phyloP scores from a whole-genome alignment of 805 yeast species.

The Wickerhamomyces sydowiorum region DNA sequence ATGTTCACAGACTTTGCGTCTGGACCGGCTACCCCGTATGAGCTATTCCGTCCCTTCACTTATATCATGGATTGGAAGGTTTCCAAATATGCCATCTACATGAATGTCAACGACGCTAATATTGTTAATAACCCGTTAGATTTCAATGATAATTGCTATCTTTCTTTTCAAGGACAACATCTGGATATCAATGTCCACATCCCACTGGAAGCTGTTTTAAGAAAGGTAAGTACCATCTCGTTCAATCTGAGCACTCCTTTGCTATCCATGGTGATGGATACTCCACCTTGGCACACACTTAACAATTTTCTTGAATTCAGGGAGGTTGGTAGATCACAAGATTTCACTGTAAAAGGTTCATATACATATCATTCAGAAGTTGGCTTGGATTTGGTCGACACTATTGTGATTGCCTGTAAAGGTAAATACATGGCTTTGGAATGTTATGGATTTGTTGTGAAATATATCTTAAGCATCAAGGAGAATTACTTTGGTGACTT shows the following conservation, averaged over 20 bases:
- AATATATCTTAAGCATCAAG: constrained; percentile 66
- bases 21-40: constrained; percentile 69
- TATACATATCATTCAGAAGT: constrained; percentile 55
- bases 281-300: constrained; percentile 92
- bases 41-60: constrained; percentile 65
- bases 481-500: constrained; percentile 91
- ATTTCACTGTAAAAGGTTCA: constrained; percentile 57
- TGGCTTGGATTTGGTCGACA: constrained; percentile 65
- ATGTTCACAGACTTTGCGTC: constrained; percentile 69
- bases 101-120: constrained; percentile 84
- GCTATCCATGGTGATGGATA: constrained; percentile 57
- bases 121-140: constrained; percentile 87
- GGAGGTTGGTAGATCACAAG: constrained; percentile 61
- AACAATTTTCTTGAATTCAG: constrained; percentile 60
- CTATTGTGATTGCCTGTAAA: constrained; percentile 54
- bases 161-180: constrained; percentile 64
- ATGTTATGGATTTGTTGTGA: constrained; percentile 73
- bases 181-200: constrained; percentile 42
- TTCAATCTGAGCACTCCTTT: constrained; percentile 49
- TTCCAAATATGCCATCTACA: constrained; percentile 49
- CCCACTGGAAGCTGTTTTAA: constrained; percentile 54
- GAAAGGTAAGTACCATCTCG: constrained; percentile 44
- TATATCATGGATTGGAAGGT: constrained; percentile 60
- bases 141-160: constrained; percentile 68
- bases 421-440: constrained; percentile 66